A percentile compares a stretch with the other conserved stretches of the same genome.
phyloP scores from a whole-genome alignment of 257 asterid species.

The Solanum stenotomum region DNA sequence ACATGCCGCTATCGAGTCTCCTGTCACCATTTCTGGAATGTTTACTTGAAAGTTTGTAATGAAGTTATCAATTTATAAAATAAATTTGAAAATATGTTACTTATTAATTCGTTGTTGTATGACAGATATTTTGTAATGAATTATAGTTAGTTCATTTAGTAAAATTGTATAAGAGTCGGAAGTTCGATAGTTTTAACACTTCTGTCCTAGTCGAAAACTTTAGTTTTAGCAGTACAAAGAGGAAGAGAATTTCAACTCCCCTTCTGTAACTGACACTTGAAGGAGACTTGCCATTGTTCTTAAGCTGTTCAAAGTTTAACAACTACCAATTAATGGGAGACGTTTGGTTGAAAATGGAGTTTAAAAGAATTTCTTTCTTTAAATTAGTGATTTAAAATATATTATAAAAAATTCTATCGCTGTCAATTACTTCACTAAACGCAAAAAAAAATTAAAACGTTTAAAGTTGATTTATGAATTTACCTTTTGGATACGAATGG shows the following conservation, averaged over 20 bases:
- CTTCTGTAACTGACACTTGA: neutral
- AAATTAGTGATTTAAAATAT: neutral
- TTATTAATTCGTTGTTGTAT: no score
- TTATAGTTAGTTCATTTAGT: no score
- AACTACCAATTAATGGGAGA: neutral
- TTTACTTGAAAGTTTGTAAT: neutral
- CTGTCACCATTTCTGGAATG: neutral
- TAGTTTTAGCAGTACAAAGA: neutral
- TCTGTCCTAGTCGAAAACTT: neutral
- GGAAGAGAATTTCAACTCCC: neutral
- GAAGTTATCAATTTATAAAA: no score
- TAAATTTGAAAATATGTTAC: neutral
- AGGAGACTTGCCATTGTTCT: neutral
- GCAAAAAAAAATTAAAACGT: no score
- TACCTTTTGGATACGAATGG: slow-evolving; percentile 68
- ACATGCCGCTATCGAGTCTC: neutral
- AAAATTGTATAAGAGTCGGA: neutral
- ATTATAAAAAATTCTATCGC: neutral
- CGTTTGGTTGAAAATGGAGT: neutral
- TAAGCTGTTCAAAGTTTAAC: neutral
- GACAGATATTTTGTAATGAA: neutral
- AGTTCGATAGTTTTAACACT: neutral
- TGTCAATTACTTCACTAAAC: neutral
- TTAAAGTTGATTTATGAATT: neutral
- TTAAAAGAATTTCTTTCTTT: no score